Evolutionary conservation across 192 early-diverging fungal genomes (phyloP).

Genomic region (Chytriomyces sp.): DNA sequence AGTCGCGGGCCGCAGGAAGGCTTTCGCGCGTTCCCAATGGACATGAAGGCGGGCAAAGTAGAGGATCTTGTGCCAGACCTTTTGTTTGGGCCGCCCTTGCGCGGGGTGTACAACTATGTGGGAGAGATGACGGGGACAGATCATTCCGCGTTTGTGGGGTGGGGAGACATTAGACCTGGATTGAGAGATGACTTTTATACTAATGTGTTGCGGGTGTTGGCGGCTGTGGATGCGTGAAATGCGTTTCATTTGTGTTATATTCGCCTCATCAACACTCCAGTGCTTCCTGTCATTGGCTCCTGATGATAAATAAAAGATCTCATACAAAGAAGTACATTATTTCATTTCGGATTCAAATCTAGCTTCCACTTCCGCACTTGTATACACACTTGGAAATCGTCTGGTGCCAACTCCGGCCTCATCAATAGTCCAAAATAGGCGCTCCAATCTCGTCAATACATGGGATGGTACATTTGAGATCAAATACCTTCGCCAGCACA

Average conservation of each 20-base stretch:
- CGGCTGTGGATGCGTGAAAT: no score
- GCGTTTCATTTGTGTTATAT: no score
- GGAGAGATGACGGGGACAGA: slow-evolving; percentile 3
- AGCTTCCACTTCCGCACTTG: neutral
- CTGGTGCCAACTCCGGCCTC: neutral
- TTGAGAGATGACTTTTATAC: slow-evolving; percentile 17
- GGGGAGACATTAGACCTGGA: slow-evolving; percentile 18
- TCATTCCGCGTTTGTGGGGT: slow-evolving; percentile 11
- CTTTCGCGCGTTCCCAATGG: slow-evolving; percentile 16
- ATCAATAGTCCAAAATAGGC: slow-evolving; percentile 86
- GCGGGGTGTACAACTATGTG: slow-evolving; percentile 21
- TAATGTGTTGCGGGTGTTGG: slow-evolving; percentile 26
- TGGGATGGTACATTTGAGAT: slow-evolving; percentile 90
- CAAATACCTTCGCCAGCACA: slow-evolving; percentile 89
- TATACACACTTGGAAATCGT: neutral
- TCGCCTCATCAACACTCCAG: no score
- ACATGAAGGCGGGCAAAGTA: neutral
- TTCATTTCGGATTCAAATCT: neutral
- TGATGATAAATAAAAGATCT: neutral
- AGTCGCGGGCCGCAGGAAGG: slow-evolving; percentile 11
- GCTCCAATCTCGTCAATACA: slow-evolving; percentile 88
- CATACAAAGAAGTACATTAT: neutral
- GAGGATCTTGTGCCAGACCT: neutral
- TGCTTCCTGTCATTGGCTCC: no score
- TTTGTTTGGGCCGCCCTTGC: neutral